A percentile compares a stretch with the other conserved stretches of the same genome.
Conservation (phyloP, 73 alveolate species). For the Durusdinium trenchii region DNA sequence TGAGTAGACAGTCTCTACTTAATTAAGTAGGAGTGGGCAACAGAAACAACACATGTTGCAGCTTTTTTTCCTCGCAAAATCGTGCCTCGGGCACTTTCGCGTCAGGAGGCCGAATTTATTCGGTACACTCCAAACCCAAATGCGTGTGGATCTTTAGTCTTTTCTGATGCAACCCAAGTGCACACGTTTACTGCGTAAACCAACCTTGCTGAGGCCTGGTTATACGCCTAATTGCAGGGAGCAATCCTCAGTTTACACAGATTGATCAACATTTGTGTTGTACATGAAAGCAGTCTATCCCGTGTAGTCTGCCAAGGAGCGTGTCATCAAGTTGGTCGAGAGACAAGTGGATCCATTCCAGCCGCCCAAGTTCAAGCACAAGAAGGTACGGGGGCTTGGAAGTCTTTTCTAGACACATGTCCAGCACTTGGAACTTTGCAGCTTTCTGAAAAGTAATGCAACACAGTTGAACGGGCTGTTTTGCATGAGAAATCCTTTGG, state of each 20-base stretch:
- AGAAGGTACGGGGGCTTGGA: constrained; percentile 58
- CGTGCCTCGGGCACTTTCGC: background rate
- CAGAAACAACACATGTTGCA: background rate
- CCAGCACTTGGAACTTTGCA: no score
- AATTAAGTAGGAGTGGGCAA: no score
- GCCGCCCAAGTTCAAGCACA: constrained; percentile 98
- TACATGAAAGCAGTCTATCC: background rate
- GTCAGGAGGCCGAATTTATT: constrained; percentile 87
- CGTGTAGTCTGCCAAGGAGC: constrained; percentile 27
- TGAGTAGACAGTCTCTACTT: no score
- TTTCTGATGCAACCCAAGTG: background rate
- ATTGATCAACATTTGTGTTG: background rate
- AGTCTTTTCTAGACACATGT: no score
- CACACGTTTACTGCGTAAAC: background rate
- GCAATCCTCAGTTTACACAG: background rate
- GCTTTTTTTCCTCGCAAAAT: background rate
- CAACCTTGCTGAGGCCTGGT: constrained; percentile 66
- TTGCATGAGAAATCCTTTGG: background rate
- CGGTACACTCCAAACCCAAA: constrained; percentile 93
- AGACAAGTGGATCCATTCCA: constrained; percentile 97
- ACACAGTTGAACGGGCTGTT: background rate
- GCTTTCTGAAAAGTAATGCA: no score
- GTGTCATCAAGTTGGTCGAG: constrained; percentile 96
- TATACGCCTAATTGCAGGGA: constrained; percentile 95
- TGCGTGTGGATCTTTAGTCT: background rate